Percentiles rank a stretch among this genome's conserved stretches.
These are phyloP conservation scores for Claviceps sorghi DNA, from an alignment of 2,329 filamentous ascomycete species.

Conservation along the genomic window DNA sequence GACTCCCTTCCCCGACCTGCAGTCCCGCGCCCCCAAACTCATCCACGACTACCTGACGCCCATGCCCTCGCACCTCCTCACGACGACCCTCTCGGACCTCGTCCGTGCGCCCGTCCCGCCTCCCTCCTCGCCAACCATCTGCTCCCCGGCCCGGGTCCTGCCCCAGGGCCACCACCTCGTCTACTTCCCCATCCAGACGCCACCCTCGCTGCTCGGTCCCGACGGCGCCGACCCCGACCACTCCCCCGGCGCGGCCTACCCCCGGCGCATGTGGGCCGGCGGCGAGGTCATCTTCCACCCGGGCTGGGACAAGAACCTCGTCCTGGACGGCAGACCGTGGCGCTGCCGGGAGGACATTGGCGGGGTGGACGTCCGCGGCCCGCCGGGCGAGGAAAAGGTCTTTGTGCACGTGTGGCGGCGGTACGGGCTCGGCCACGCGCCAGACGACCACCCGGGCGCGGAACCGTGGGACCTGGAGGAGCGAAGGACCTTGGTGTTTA, in stretches of 20 bases:
- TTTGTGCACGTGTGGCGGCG: slow-evolving; percentile 36
- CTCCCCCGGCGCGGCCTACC: slow-evolving; percentile 56
- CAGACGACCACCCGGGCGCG: slow-evolving; percentile 2
- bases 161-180: slow-evolving; percentile 67
- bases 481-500: slow-evolving; percentile 37
- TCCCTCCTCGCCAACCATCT: slow-evolving; percentile 6
- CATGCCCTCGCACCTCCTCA: slow-evolving; percentile 50
- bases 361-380: slow-evolving; percentile 21
- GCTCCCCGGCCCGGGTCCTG: slow-evolving; percentile 21
- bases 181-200: slow-evolving; percentile 65
- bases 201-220: slow-evolving; percentile 46
- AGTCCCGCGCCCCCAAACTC: slow-evolving; percentile 13
- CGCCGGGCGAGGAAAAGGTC: slow-evolving; percentile 26
- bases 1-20: background rate
- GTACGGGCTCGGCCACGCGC: slow-evolving; percentile 21
- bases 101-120: slow-evolving; percentile 18
- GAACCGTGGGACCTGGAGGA: slow-evolving; percentile 26
- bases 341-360: slow-evolving; percentile 33
- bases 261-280: slow-evolving; percentile 77
- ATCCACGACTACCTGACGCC: slow-evolving; percentile 36
- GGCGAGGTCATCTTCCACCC: slow-evolving; percentile 48
- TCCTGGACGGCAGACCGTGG: slow-evolving; percentile 24
- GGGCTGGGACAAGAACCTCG: slow-evolving; percentile 16
- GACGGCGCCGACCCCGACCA: slow-evolving; percentile 80
- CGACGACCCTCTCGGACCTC: slow-evolving; percentile 43